Evolutionary conservation across 768 basidiomycete species (phyloP).

Genomic region (Suillus occidentalis): DNA sequence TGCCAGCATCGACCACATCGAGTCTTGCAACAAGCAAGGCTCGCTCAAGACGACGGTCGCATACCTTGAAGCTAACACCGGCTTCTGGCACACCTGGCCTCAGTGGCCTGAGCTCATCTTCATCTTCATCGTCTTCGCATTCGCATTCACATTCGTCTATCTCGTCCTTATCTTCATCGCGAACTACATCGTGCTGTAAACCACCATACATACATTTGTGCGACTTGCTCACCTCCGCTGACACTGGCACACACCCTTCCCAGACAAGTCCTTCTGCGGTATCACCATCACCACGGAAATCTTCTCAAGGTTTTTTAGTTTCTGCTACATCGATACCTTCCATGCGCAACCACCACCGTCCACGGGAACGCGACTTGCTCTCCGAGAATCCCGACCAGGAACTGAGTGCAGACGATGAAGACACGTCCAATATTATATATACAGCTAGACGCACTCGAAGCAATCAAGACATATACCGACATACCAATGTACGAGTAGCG

Average conservation of each 20-base stretch:
- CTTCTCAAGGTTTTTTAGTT: neutral
- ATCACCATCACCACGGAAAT: conserved; percentile 1
- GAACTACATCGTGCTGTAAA: neutral
- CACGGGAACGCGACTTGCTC: conserved; percentile 7
- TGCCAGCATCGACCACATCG: neutral
- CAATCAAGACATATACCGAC: conserved; percentile 21
- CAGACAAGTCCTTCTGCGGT: neutral
- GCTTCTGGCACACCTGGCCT: neutral
- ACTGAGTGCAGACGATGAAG: conserved; percentile 5
- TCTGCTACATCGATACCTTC: neutral
- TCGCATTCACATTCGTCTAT: neutral
- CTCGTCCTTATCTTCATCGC: neutral
- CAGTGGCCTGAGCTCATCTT: no score
- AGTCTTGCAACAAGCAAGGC: conserved; percentile 4
- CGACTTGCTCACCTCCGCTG: conserved; percentile 8
- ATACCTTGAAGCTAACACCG: conserved; percentile 7
- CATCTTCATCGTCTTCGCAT: neutral
- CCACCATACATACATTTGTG: conserved; percentile 5
- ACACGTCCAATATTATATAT: conserved; percentile 15
- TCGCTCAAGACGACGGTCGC: conserved; percentile 8
- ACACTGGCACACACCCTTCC: neutral
- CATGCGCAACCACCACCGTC: conserved; percentile 8
- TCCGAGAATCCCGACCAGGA: conserved; percentile 1
- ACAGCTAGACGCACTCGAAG: conserved; percentile 24
- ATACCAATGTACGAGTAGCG: conserved; percentile 4